Conservation (phyloP, 257 asterid genomes). For the Ligustrum vulgare region DNA sequence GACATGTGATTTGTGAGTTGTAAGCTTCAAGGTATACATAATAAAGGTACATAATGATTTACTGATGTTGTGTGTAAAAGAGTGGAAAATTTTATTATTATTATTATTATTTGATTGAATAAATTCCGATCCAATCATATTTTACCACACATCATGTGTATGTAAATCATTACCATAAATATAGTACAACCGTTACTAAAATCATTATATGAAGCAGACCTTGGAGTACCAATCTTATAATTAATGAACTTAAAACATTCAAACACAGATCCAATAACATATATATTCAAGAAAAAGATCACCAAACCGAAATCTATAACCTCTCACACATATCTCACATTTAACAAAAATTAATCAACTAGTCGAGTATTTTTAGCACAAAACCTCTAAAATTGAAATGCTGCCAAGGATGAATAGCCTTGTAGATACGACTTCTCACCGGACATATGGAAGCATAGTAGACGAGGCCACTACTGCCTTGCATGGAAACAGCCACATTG, state of each 20-base stretch:
- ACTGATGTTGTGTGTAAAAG: no score
- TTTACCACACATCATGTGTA: no score
- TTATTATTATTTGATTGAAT: no score
- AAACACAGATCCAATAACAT: not conserved
- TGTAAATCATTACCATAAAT: no score
- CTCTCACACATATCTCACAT: not conserved
- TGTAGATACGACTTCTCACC: slow-evolving; percentile 40
- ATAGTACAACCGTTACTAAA: no score
- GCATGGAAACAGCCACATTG: slow-evolving; percentile 41
- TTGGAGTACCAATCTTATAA: no score
- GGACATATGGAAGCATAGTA: slow-evolving; percentile 56
- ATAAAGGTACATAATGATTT: no score
- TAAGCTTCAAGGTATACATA: no score
- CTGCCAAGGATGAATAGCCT: slow-evolving; percentile 94
- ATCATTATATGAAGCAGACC: not conserved
- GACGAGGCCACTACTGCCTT: slow-evolving; percentile 40
- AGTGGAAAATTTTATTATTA: no score
- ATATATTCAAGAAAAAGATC: not conserved
- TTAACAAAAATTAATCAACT: not conserved
- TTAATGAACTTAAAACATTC: not conserved
- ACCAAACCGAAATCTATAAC: not conserved
- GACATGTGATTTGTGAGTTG: not conserved
- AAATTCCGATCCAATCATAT: no score
- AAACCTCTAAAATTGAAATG: slow-evolving; percentile 22
- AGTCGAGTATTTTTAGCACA: slow-evolving; percentile 1